Evolutionary conservation across 2,329 filamentous ascomycete species (phyloP).

Genomic region (Talaromyces sp.): DNA sequence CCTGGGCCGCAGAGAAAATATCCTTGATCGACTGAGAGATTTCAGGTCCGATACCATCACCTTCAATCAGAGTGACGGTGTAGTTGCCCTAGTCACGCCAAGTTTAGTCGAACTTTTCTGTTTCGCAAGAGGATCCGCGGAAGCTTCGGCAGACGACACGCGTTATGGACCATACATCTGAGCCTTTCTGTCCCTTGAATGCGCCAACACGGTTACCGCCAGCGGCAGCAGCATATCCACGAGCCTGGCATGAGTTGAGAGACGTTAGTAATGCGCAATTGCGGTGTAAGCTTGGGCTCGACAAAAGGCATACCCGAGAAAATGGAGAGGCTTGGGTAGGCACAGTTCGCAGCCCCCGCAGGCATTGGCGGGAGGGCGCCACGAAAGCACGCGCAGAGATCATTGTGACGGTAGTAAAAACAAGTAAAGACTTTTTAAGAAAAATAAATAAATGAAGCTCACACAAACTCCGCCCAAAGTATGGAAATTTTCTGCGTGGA

Average conservation of each 20-base stretch:
- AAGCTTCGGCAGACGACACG: slow-evolving; percentile 17
- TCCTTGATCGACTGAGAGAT: slow-evolving; percentile 98
- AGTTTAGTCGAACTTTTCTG: slow-evolving; percentile 1
- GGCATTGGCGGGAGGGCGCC: slow-evolving; percentile 72
- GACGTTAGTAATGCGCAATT: slow-evolving; percentile 20
- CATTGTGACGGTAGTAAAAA: slow-evolving; percentile 58
- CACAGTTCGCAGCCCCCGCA: slow-evolving; percentile 59
- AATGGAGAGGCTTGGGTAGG: slow-evolving; percentile 48
- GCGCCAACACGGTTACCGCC: slow-evolving; percentile 74
- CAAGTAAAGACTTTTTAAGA: slow-evolving; percentile 7
- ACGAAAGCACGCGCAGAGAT: slow-evolving; percentile 75
- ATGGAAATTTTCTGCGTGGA: slow-evolving; percentile 1
- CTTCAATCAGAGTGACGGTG: slow-evolving; percentile 95
- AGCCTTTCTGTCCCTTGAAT: slow-evolving; percentile 86
- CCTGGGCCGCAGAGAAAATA: slow-evolving; percentile 93
- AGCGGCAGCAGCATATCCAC: slow-evolving; percentile 55
- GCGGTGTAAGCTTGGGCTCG: slow-evolving; percentile 11
- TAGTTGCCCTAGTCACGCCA: slow-evolving; percentile 70
- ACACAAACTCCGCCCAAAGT: slow-evolving; percentile 12
- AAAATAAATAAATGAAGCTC: neutral
- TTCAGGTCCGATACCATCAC: slow-evolving; percentile 97
- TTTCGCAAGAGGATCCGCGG: slow-evolving; percentile 9
- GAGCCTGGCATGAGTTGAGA: slow-evolving; percentile 42
- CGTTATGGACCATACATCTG: slow-evolving; percentile 62
- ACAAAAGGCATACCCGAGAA: slow-evolving; percentile 50